Evolutionary conservation across 441 rosid genomes (phyloP).

Genomic region (Viola pubescens): DNA sequence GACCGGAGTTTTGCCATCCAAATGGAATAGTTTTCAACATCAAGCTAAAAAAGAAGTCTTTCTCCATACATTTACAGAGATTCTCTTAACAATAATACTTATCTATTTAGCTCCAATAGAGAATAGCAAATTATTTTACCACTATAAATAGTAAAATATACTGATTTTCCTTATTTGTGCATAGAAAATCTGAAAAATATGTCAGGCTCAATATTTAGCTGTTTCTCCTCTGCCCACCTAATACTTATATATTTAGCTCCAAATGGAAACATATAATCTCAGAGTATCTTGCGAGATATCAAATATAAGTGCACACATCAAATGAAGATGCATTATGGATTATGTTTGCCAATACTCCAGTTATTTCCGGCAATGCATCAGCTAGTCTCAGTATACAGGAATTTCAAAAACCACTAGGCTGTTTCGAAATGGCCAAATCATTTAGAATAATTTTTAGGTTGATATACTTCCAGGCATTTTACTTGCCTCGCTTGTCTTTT

Average conservation of each 20-base stretch:
- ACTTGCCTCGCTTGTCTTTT: too few relatives aligned
- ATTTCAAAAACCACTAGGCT: too few relatives aligned
- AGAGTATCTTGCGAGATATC: too few relatives aligned
- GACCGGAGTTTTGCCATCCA: constrained; percentile 7
- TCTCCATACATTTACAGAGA: constrained; percentile 20
- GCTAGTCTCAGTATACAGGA: too few relatives aligned
- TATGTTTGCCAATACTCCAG: too few relatives aligned
- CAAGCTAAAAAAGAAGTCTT: constrained; percentile 13
- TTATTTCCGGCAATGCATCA: too few relatives aligned
- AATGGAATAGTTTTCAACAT: constrained; percentile 16
- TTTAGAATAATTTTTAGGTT: too few relatives aligned
- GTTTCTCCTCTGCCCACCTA: constrained; percentile 11
- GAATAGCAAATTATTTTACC: constrained; percentile 11
- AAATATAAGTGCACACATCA: too few relatives aligned
- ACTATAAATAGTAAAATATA: constrained; percentile 16
- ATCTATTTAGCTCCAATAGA: constrained; percentile 26
- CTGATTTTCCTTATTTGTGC: constrained; percentile 22
- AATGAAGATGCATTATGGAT: too few relatives aligned
- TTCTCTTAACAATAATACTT: constrained; percentile 21
- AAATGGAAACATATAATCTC: too few relatives aligned
- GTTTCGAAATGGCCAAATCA: too few relatives aligned
- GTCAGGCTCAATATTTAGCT: constrained; percentile 14
- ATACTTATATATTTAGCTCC: constrained; percentile 15
- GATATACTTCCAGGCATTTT: too few relatives aligned
- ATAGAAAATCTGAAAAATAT: constrained; percentile 15